Percentiles rank a stretch among this genome's conserved stretches.
Conservation (phyloP, 2,329 filamentous ascomycete genomes). For the Madurella fahalii region DNA sequence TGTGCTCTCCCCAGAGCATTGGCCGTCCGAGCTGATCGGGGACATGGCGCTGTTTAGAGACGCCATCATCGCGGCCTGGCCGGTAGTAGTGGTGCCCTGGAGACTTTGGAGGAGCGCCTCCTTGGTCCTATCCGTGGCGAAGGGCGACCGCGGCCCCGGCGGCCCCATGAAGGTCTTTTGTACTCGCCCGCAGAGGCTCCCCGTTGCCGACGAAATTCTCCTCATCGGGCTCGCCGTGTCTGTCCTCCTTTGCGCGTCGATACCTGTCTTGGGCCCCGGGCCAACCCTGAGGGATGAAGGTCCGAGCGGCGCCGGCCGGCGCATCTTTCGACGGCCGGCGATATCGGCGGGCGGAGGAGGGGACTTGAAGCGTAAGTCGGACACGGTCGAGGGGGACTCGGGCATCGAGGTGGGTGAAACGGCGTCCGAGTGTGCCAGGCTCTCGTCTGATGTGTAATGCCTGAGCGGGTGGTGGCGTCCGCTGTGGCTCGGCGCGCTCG, state of each 20-base stretch:
- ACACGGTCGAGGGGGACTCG: conserved; percentile 28
- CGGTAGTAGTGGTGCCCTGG: conserved; percentile 30
- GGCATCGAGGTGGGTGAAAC: conserved; percentile 32
- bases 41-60: conserved; percentile 40
- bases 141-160: conserved; percentile 40
- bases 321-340: conserved; percentile 49
- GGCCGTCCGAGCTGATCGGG: conserved; percentile 37
- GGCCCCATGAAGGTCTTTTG: conserved; percentile 35
- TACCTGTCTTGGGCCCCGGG: conserved; percentile 42
- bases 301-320: conserved; percentile 47
- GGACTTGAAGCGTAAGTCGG: conserved; percentile 42
- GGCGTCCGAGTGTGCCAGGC: conserved; percentile 23
- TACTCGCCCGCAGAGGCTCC: conserved; percentile 38
- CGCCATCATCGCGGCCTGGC: conserved; percentile 39
- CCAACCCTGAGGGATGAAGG: conserved; percentile 43
- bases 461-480: conserved; percentile 5
- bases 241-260: conserved; percentile 43
- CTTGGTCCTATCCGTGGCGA: conserved; percentile 42
- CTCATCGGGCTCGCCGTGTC: conserved; percentile 49
- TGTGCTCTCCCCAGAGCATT: conserved; percentile 37
- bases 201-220: conserved; percentile 50
- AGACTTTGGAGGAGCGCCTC: conserved; percentile 40
- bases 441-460: conserved; percentile 18
- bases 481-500: conserved; percentile 2
- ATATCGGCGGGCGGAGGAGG: conserved; percentile 50